phyloP scores from a whole-genome alignment of 1,139 yeast species.

The Suhomyces terraborum region DNA sequence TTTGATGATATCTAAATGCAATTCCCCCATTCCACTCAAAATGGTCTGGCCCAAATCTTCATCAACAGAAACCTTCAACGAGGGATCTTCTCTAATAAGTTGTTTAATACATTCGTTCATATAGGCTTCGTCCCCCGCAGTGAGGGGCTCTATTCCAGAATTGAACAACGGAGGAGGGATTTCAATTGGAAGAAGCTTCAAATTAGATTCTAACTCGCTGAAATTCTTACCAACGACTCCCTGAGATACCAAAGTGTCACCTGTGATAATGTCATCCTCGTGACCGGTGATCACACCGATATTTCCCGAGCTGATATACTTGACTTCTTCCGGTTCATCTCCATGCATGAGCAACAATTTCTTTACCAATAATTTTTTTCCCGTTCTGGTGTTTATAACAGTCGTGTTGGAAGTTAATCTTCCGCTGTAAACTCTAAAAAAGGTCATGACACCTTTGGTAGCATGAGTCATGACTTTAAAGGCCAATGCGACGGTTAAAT shows the following conservation, averaged over 20 bases:
- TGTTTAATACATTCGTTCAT: constrained; percentile 68
- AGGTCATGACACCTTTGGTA: constrained; percentile 79
- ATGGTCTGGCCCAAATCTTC: constrained; percentile 89
- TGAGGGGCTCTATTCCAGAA: constrained; percentile 78
- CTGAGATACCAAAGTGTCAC: constrained; percentile 80
- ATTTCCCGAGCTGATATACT: constrained; percentile 66
- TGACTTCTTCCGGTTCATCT: constrained; percentile 74
- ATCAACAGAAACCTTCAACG: constrained; percentile 64
- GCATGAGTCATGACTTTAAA: constrained; percentile 90
- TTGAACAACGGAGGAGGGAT: constrained; percentile 94
- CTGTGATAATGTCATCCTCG: constrained; percentile 74
- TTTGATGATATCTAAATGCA: constrained; percentile 84
- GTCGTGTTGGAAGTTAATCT: constrained; percentile 60
- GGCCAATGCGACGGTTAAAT: constrained; percentile 77
- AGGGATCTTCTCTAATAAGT: constrained; percentile 82
- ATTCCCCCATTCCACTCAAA: constrained; percentile 93
- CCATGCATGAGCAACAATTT: constrained; percentile 86
- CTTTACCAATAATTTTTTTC: constrained; percentile 64
- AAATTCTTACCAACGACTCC: constrained; percentile 46
- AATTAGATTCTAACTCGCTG: constrained; percentile 48
- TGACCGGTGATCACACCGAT: constrained; percentile 87
- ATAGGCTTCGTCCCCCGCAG: constrained; percentile 74
- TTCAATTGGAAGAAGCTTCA: constrained; percentile 71
- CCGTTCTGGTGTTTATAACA: constrained; percentile 69
- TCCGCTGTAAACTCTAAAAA: constrained; percentile 88